Evolutionary conservation across 768 basidiomycete genomes (phyloP).

Genomic region (Lanmaoa rubissima): DNA sequence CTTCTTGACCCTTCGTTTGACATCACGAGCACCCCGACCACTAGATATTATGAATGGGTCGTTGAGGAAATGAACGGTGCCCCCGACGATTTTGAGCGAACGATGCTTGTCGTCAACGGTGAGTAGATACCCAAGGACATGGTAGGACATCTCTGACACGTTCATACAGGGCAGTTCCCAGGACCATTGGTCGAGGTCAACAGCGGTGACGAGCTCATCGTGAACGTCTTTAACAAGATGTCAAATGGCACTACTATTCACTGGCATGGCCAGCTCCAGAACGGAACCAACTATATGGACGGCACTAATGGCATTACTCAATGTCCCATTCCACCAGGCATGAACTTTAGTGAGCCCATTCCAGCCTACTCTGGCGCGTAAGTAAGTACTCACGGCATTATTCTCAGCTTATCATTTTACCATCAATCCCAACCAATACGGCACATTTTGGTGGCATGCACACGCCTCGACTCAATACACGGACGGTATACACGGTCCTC

Average conservation of each 20-base stretch:
- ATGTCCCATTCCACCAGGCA: slow-evolving; percentile 53
- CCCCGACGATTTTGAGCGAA: slow-evolving; percentile 41
- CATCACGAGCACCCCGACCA: slow-evolving; percentile 32
- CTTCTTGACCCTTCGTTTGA: slow-evolving; percentile 30
- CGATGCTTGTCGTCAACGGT: slow-evolving; percentile 50
- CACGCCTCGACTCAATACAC: slow-evolving; percentile 41
- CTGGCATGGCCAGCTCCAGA: slow-evolving; percentile 40
- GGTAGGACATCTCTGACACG: background rate
- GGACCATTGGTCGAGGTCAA: slow-evolving; percentile 36
- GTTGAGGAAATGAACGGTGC: slow-evolving; percentile 38
- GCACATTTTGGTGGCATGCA: slow-evolving; percentile 52
- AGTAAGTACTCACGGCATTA: background rate
- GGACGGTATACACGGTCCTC: slow-evolving; percentile 48
- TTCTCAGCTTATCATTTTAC: slow-evolving; percentile 38
- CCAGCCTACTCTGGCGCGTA: background rate
- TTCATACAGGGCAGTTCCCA: slow-evolving; percentile 31
- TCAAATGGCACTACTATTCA: slow-evolving; percentile 34
- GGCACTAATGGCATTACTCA: slow-evolving; percentile 47
- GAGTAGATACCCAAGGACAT: background rate
- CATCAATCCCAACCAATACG: slow-evolving; percentile 39
- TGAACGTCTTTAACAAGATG: slow-evolving; percentile 35
- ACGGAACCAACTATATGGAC: slow-evolving; percentile 49
- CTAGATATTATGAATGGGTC: slow-evolving; percentile 45
- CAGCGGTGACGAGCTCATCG: slow-evolving; percentile 34
- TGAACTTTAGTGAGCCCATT: slow-evolving; percentile 34